Evolutionary conservation across 1,284 basidiomycete genomes (phyloP).

Genomic region (Cystobasidium slooffiae): DNA sequence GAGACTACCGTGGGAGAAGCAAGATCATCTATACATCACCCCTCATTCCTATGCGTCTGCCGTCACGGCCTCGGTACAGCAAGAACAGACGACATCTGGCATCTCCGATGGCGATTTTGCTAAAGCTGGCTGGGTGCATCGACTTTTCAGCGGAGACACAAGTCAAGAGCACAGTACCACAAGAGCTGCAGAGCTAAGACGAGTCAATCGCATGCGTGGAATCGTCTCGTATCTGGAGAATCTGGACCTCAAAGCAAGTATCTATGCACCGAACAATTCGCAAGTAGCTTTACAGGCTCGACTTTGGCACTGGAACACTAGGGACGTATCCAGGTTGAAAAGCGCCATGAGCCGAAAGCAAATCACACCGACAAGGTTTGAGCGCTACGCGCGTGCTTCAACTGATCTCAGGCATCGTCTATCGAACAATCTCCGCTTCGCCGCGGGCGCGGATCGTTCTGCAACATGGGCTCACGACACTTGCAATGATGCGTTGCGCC

Average conservation of each 20-base stretch:
- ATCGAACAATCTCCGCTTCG: not conserved
- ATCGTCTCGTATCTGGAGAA: constrained; percentile 54
- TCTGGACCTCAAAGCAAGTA: constrained; percentile 47
- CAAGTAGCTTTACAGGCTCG: not conserved
- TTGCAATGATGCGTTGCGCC: not conserved
- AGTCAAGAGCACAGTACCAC: constrained; percentile 52
- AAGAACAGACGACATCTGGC: not conserved
- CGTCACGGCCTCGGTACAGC: not conserved
- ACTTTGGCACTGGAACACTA: not conserved
- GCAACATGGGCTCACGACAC: not conserved
- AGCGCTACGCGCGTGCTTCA: too few species aligned
- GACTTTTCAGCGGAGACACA: constrained; percentile 54
- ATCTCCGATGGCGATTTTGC: constrained; percentile 46
- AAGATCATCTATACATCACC: constrained; percentile 52
- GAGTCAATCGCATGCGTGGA: constrained; percentile 54
- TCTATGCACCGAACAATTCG: not conserved
- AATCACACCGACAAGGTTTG: too few species aligned
- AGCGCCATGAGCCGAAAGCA: not conserved
- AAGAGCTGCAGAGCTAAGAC: constrained; percentile 51
- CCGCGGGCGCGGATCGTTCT: too few species aligned
- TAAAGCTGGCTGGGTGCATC: constrained; percentile 55
- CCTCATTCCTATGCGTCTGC: constrained; percentile 52
- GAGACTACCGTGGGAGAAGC: constrained; percentile 52
- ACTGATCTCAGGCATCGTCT: not conserved
- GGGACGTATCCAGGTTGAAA: not conserved